A percentile compares a stretch with the other conserved stretches of the same genome.
Conservation (phyloP, 192 early-diverging fungal genomes). For the Entomortierella beljakovae region DNA sequence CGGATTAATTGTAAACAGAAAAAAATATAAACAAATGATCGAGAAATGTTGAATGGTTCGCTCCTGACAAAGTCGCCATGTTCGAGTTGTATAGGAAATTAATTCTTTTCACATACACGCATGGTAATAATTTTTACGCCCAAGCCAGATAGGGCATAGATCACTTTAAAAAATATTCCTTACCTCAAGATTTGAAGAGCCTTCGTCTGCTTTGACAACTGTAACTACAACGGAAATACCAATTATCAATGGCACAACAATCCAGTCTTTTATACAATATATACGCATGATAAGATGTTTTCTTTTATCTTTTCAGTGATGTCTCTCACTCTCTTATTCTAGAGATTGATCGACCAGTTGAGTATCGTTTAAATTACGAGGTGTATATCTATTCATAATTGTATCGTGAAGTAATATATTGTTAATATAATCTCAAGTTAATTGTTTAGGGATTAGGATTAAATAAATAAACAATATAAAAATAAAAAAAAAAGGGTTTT, state of each 20-base stretch:
- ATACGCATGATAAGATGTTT: neutral
- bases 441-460: neutral
- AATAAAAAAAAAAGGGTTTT: too few relatives aligned
- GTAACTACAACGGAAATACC: conserved; percentile 9
- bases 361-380: too few relatives aligned
- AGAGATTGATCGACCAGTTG: too few relatives aligned
- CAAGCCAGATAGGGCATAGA: conserved; percentile 37
- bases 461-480: too few relatives aligned
- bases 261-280: neutral
- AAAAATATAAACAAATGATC: neutral
- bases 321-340: neutral
- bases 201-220: conserved; percentile 9
- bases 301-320: neutral
- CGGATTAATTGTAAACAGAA: too few relatives aligned
- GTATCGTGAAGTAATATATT: too few relatives aligned
- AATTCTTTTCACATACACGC: neutral
- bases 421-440: too few relatives aligned
- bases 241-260: conserved; percentile 6
- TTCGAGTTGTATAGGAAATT: neutral
- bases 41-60: neutral
- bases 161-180: neutral
- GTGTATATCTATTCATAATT: too few relatives aligned
- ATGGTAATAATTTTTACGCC: conserved; percentile 2
- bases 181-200: conserved; percentile 5
- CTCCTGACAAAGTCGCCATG: neutral